phyloP scores from a whole-genome alignment of 2,329 filamentous ascomycete species.

The Aspergillus sp. region DNA sequence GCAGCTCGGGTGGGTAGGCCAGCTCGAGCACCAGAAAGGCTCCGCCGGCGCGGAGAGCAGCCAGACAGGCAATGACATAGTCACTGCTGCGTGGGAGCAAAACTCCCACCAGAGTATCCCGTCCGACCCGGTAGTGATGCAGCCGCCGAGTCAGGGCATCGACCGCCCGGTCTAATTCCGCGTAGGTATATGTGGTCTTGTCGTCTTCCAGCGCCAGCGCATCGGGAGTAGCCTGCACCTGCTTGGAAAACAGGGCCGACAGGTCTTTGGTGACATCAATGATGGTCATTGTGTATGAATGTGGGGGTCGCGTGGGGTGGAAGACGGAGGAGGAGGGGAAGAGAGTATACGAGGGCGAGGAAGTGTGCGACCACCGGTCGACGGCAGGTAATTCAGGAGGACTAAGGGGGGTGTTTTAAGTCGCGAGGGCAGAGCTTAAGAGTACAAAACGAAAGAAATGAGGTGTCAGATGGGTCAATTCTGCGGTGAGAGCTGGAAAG shows the following conservation, averaged over 20 bases:
- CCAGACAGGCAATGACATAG: slow-evolving; percentile 77
- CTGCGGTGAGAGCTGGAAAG: neutral
- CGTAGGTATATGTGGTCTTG: slow-evolving; percentile 67
- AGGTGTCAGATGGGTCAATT: neutral
- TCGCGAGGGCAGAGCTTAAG: neutral
- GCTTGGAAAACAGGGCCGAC: slow-evolving; percentile 68
- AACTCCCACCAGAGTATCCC: slow-evolving; percentile 74
- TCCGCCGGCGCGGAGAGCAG: slow-evolving; percentile 74
- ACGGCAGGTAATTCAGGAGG: neutral
- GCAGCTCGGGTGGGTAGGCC: slow-evolving; percentile 72
- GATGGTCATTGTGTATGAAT: slow-evolving; percentile 55
- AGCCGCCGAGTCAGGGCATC: slow-evolving; percentile 65
- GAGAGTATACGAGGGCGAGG: neutral
- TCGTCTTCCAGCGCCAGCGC: slow-evolving; percentile 73
- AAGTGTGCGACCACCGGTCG: neutral
- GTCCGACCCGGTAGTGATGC: slow-evolving; percentile 67
- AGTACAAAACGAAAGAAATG: neutral
- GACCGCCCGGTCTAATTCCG: slow-evolving; percentile 69
- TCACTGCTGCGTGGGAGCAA: slow-evolving; percentile 74
- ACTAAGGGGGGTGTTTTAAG: neutral
- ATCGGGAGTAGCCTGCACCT: slow-evolving; percentile 69
- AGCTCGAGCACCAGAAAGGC: slow-evolving; percentile 80
- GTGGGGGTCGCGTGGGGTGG: neutral
- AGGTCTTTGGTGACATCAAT: slow-evolving; percentile 74
- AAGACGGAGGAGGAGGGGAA: too few relatives aligned